Conservation (phyloP, 2,329 filamentous ascomycete species). For the Helicocarpus griseus region DNA sequence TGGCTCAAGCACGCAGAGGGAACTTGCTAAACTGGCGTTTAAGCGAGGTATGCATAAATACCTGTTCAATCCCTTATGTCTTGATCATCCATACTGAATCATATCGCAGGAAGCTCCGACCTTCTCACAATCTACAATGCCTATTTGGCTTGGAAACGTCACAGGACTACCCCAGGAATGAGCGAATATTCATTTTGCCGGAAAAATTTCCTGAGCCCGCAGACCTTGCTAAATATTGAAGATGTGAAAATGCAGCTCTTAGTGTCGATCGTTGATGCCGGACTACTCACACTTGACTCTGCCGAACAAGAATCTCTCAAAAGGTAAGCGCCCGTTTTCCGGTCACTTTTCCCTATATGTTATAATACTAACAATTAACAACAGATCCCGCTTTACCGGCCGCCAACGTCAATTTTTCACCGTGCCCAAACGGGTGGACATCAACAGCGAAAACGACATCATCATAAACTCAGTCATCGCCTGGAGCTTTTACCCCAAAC, state of each 20-base stretch:
- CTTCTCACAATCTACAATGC: slow-evolving; percentile 89
- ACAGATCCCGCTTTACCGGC: slow-evolving; percentile 51
- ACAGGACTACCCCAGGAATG: slow-evolving; percentile 59
- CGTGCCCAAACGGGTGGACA: slow-evolving; percentile 65
- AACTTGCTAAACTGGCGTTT: slow-evolving; percentile 68
- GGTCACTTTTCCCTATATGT: slow-evolving; percentile 2
- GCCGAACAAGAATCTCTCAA: slow-evolving; percentile 63
- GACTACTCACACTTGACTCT: slow-evolving; percentile 64
- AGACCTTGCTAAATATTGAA: slow-evolving; percentile 84
- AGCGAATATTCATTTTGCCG: slow-evolving; percentile 86
- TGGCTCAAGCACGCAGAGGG: slow-evolving; percentile 70
- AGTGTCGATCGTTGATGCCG: slow-evolving; percentile 73
- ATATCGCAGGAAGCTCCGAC: slow-evolving; percentile 63
- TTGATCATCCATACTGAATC: neutral
- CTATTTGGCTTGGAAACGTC: slow-evolving; percentile 77
- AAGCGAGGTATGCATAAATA: slow-evolving; percentile 46
- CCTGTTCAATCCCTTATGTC: neutral
- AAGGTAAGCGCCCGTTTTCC: slow-evolving; percentile 34
- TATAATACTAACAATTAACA: neutral
- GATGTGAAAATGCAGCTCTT: slow-evolving; percentile 90
- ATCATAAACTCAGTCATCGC: slow-evolving; percentile 75
- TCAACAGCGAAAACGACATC: slow-evolving; percentile 69
- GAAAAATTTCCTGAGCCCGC: slow-evolving; percentile 87
- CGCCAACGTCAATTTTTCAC: slow-evolving; percentile 69
- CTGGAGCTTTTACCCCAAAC: slow-evolving; percentile 92